Evolutionary conservation across 1,284 basidiomycete genomes (phyloP).

Genomic region (Trichosporon sp.): DNA sequence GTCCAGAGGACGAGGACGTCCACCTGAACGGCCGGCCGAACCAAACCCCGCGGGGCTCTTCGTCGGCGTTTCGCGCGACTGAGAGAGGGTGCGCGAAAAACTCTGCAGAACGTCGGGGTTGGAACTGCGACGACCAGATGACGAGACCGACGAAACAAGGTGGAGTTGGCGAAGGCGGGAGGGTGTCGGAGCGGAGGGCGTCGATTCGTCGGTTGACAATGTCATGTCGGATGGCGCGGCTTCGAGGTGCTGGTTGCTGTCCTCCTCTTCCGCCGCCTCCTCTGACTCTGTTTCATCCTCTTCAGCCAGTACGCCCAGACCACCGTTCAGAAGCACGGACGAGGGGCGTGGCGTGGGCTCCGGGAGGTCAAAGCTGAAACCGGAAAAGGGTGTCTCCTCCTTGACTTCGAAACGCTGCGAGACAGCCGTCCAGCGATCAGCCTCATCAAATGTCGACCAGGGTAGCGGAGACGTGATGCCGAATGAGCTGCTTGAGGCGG

Average conservation of each 20-base stretch:
- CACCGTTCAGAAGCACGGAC: constrained; percentile 33
- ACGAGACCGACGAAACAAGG: constrained; percentile 38
- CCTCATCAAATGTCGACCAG: constrained; percentile 35
- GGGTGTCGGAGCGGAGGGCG: constrained; percentile 37
- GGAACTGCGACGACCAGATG: constrained; percentile 35
- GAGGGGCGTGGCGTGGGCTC: constrained; percentile 25
- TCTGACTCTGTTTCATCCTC: constrained; percentile 53
- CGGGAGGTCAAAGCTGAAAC: constrained; percentile 30
- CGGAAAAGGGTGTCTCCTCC: constrained; percentile 41
- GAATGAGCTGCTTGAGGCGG: constrained; percentile 30
- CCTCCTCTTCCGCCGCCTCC: constrained; percentile 26
- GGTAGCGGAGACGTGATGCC: constrained; percentile 35
- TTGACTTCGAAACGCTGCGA: constrained; percentile 34
- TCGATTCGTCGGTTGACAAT: constrained; percentile 20
- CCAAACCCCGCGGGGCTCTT: constrained; percentile 47
- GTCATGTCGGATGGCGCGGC: constrained; percentile 22
- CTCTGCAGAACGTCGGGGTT: constrained; percentile 29
- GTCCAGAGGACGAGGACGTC: constrained; percentile 44
- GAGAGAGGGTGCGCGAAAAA: constrained; percentile 17
- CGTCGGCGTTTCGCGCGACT: constrained; percentile 30
- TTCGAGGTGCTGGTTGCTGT: neutral
- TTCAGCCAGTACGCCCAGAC: constrained; percentile 42
- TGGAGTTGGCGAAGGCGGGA: constrained; percentile 46
- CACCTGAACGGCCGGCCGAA: constrained; percentile 18
- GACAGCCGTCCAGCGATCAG: constrained; percentile 30